Evolutionary conservation across 2,329 filamentous ascomycete species (phyloP), one percentile per base, ranked within the genome.

Genomic region (Sphaerostilbella broomeana): DNA sequence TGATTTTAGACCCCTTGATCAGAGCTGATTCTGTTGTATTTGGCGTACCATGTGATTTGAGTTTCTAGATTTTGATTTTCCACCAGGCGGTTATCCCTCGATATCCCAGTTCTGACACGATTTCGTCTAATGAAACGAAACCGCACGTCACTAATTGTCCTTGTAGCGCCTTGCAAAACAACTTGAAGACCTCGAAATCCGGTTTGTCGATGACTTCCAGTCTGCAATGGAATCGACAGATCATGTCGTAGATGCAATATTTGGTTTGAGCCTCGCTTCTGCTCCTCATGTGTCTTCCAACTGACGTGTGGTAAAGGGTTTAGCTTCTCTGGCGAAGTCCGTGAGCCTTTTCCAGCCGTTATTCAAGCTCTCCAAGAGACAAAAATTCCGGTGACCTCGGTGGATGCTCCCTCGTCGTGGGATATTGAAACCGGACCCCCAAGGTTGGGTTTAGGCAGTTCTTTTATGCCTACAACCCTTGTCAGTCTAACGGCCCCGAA

Each of bases 391-490:
- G 84, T 97, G 0, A 81, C 92, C 3, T 84, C 87, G 3, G 86
- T 98, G 16, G 92, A 98, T 64, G 88, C 86, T 6, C 92, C 92
- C 1, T 94, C 86, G 21, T 92, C 86, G 2, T 98, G 92, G 92
- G 80, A 92, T 60, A 94, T 98, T 41, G 86, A 95, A 55, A 69
- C 71, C 9, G 92, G 92, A 0, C 90, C 90, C 7, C 88, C 89
- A 9, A 65, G 70, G 37, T 76, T 79, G 2, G 90, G 87, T 0
- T 73, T 86, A 0, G 90, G 88, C 1, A 82, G 81, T 53, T 78
- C 72, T 4, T 97, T 94, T 56, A 80, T 85, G 66, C 92, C 92
- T 48, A 69, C 73, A 22, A 80, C 81, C 15, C 68, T 98, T 42
- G 80, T 98, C 50, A 94, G 86, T 58, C 68, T 98, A 55, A 95